Evolutionary conservation across 139 green algal species (phyloP).

Genomic region (Coccomyxa sp.): DNA sequence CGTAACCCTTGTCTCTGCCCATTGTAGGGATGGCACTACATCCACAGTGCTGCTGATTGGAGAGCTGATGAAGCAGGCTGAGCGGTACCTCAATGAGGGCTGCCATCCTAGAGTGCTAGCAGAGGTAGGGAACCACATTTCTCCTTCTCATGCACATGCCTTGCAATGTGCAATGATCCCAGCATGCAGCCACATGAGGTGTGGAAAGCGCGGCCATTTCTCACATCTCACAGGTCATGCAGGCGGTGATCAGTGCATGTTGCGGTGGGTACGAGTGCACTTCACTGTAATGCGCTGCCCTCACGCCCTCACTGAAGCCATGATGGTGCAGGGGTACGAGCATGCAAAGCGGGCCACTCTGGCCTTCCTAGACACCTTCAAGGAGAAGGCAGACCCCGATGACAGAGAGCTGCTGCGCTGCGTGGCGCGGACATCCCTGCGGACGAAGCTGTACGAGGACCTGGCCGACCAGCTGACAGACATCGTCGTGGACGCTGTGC

Average conservation of each 20-base stretch:
- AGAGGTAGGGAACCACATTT: slow-evolving; percentile 50
- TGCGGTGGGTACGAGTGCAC: too few species aligned
- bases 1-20: neutral
- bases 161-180: too few species aligned
- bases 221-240: too few species aligned
- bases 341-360: slow-evolving; percentile 80
- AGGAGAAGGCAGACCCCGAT: slow-evolving; percentile 43
- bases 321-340: slow-evolving; percentile 73
- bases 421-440: slow-evolving; percentile 86
- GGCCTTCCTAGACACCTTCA: slow-evolving; percentile 90
- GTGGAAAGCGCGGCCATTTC: too few species aligned
- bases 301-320: neutral
- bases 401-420: slow-evolving; percentile 82
- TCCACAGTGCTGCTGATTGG: slow-evolving; percentile 96
- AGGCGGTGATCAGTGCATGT: too few species aligned
- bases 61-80: slow-evolving; percentile 97
- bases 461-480: slow-evolving; percentile 90
- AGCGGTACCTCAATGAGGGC: slow-evolving; percentile 93
- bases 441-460: slow-evolving; percentile 84
- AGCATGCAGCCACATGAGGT: neutral
- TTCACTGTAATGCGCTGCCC: neutral
- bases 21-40: slow-evolving; percentile 88
- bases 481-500: slow-evolving; percentile 82
- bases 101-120: slow-evolving; percentile 92
- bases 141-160: too few species aligned